Base-by-base conservation (phyloP, 164 flowering plant species). In the Vitis rupestris region DNA sequence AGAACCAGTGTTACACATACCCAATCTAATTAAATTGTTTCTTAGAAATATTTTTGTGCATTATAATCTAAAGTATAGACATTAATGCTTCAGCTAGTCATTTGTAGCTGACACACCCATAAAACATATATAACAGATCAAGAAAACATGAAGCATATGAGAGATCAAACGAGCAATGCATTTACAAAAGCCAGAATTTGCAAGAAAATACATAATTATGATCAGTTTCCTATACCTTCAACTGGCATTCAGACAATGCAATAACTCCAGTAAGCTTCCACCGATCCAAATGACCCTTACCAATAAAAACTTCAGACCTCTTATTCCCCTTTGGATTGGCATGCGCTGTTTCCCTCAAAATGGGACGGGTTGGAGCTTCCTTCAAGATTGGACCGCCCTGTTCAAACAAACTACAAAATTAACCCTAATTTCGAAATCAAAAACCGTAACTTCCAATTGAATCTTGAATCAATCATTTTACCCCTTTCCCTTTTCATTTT, bases 251-350 rank as follows among this genome's bases (percentile, higher is more conserved):
- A 65, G 92, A 78, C 70, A 94, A 74, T 53, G 85, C 91, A 14
- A 92, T 64, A 52, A 92, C 84, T 63, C 94, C 90, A 74, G 97
- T 89, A 11, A 76, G 76, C 78, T 85, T 90, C 97, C 97, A 92
- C 11, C 88, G 83, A n/a, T 87, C 87, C 11, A 64, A 52, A 48
- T 82, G 72, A 29, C 67, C 78, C 78, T 86, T 88, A 44, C 74
- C 79, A 68, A 85, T 66, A 7, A 71, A 44, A 63, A 50, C 69
- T 59, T 54, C 74, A 15, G 53, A 47, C 70, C 78, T 80, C 9
- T 70, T 73, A 0, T 44, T 51, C 50, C 11, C 16, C 56, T 13
- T 65, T 48, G 59, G 61, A 15, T 59, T 50, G 53, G 65, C 54
- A 63, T 64, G 72, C 13, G 50, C 48, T 49, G 59, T 64, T 29